Evolutionary conservation across 140 eudicot genomes (phyloP).

Genomic region (Senecio squalidus): DNA sequence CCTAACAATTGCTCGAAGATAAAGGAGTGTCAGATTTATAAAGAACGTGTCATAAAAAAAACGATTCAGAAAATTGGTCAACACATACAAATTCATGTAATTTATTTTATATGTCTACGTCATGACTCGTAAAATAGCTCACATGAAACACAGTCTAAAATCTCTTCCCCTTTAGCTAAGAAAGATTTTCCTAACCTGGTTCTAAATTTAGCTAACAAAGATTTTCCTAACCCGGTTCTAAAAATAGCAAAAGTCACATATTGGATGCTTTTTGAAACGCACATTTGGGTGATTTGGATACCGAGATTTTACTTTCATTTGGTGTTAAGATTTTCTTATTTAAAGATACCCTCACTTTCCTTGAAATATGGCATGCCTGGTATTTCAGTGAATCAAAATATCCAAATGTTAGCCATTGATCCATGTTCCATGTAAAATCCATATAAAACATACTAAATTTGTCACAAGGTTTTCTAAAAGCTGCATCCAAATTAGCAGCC

Average conservation of each 20-base stretch:
- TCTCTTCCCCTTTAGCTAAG: too few species aligned
- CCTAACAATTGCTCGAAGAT: too few species aligned
- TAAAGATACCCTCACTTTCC: conserved; percentile 6
- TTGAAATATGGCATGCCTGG: conserved; percentile 22
- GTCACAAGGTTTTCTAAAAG: conserved; percentile 10
- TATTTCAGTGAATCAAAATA: conserved; percentile 18
- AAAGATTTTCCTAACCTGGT: too few species aligned
- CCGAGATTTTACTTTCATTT: not conserved
- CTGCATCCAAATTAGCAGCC: conserved; percentile 21
- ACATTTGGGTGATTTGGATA: conserved; percentile 5
- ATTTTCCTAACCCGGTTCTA: not conserved
- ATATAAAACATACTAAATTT: conserved; percentile 16
- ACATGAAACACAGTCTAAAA: too few species aligned
- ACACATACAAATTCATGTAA: too few species aligned
- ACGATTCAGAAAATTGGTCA: too few species aligned
- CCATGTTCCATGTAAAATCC: conserved; percentile 17
- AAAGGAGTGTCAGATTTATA: too few species aligned
- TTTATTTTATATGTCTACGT: too few species aligned
- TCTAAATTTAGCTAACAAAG: too few species aligned
- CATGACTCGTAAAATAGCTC: too few species aligned
- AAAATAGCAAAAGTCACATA: conserved; percentile 1
- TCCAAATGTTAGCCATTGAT: conserved; percentile 17
- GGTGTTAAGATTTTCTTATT: not conserved
- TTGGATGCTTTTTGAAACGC: not conserved
- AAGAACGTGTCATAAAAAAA: too few species aligned